phyloP scores from a whole-genome alignment of 805 yeast genomes.

The Zygoascus flipseniorum region DNA sequence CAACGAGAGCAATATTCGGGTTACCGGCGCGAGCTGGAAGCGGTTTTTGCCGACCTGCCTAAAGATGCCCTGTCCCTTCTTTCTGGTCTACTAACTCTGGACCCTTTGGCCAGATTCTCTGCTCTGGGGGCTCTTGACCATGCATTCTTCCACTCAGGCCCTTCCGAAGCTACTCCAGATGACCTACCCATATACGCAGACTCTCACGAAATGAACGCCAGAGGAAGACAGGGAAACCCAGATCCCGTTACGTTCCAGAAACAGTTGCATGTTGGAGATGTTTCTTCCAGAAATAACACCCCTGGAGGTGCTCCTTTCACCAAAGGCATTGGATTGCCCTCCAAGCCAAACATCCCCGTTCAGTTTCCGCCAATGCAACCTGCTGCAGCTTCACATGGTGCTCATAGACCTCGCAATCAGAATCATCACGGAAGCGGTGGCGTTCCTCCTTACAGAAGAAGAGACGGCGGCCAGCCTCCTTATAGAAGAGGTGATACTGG shows the following conservation, averaged over 20 bases:
- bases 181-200: slow-evolving; percentile 70
- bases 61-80: slow-evolving; percentile 34
- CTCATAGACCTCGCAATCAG: not conserved
- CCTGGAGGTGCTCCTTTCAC: not conserved
- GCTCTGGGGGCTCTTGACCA: slow-evolving; percentile 72
- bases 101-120: slow-evolving; percentile 67
- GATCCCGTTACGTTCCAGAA: not conserved
- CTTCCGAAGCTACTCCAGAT: slow-evolving; percentile 48
- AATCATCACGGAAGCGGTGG: not conserved
- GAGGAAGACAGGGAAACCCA: not conserved
- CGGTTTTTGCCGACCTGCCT: slow-evolving; percentile 24
- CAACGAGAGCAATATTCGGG: slow-evolving; percentile 17
- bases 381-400: not conserved
- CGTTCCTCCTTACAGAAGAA: slow-evolving; percentile 9
- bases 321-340: not conserved
- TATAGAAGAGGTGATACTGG: not conserved
- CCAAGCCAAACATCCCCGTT: not conserved
- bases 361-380: not conserved
- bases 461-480: not conserved
- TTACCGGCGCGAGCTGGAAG: slow-evolving; percentile 34
- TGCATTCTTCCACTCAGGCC: slow-evolving; percentile 57
- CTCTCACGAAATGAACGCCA: slow-evolving; percentile 73
- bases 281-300: not conserved
- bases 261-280: not conserved
- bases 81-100: slow-evolving; percentile 51